A percentile compares a stretch with the other conserved stretches of the same genome.
Evolutionary conservation across 306 rosid species (phyloP).

Genomic region (Vicia villosa): DNA sequence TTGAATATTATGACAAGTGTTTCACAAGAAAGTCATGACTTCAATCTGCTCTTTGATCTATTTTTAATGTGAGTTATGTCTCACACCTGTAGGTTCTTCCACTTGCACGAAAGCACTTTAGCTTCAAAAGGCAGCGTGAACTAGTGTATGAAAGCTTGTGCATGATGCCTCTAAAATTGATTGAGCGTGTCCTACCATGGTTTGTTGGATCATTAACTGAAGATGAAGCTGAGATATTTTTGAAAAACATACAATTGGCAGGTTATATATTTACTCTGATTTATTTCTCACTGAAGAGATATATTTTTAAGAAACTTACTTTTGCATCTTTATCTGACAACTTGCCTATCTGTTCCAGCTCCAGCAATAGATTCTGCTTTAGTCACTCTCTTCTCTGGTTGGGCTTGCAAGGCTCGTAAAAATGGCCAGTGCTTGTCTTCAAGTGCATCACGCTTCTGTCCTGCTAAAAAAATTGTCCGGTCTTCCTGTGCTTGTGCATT

Average conservation of each 20-base stretch:
- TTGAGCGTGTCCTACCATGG: conserved; percentile 96
- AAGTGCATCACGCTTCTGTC: conserved; percentile 75
- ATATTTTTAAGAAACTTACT: not conserved
- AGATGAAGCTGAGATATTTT: conserved; percentile 71
- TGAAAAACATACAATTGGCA: conserved; percentile 89
- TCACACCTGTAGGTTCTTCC: conserved; percentile 87
- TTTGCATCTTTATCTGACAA: conserved; percentile 40
- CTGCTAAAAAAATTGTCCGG: conserved; percentile 61
- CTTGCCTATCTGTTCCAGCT: conserved; percentile 64
- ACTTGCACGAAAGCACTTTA: conserved; percentile 91
- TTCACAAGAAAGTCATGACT: conserved; percentile 35
- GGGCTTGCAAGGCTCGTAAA: conserved; percentile 99
- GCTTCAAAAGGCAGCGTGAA: conserved; percentile 83
- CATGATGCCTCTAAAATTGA: conserved; percentile 95
- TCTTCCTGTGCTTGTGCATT: conserved; percentile 58
- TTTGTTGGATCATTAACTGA: conserved; percentile 75
- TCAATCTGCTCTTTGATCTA: conserved; percentile 27
- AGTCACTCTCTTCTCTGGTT: conserved; percentile 91
- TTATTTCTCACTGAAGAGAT: conserved; percentile 30
- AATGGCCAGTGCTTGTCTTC: conserved; percentile 83
- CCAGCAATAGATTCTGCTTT: conserved; percentile 85
- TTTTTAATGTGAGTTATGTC: conserved; percentile 29
- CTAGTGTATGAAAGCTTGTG: conserved; percentile 89
- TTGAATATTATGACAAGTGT: conserved; percentile 26
- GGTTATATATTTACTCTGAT: conserved; percentile 56